These are phyloP conservation scores for Penstemon newberryi DNA, from an alignment of 257 asterid species.

Conservation along the genomic window DNA sequence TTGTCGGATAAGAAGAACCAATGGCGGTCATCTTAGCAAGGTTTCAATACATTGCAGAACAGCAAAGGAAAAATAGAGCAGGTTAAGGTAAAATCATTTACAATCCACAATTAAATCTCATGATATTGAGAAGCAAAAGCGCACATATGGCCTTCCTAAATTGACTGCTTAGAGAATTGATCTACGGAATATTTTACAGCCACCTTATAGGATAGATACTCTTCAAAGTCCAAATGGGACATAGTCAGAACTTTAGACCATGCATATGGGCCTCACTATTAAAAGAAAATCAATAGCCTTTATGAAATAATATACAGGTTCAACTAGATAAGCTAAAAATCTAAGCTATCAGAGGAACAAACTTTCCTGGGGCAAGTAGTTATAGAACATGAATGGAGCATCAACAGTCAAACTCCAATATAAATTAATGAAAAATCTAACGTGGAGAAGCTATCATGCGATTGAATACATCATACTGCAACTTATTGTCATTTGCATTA, in stretches of 20 bases:
- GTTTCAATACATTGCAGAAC: constrained; percentile 14
- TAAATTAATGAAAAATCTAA: not conserved
- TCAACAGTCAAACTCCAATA: constrained; percentile 4
- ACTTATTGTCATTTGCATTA: not conserved
- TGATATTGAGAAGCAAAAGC: not conserved
- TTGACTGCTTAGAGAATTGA: not conserved
- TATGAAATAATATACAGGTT: constrained; percentile 14
- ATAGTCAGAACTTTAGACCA: constrained; percentile 6
- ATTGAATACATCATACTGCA: not conserved
- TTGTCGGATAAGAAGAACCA: constrained; percentile 1
- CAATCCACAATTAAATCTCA: not conserved
- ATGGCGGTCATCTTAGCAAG: constrained; percentile 1
- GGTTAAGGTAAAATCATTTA: constrained; percentile 4
- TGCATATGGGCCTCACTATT: not conserved
- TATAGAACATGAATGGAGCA: not conserved
- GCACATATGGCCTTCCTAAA: not conserved
- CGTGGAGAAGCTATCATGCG: constrained; percentile 20
- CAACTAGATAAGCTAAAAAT: constrained; percentile 10
- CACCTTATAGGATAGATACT: not conserved
- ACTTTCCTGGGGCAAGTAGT: constrained; percentile 12
- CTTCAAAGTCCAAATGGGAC: not conserved
- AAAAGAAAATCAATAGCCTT: constrained; percentile 20
- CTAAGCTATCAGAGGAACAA: not conserved
- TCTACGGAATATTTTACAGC: constrained; percentile 21
- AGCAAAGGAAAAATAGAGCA: not conserved